Evolutionary conservation across 768 basidiomycete species (phyloP), one percentile per base, ranked within the genome.

Genomic region (Mycena leptocephala): DNA sequence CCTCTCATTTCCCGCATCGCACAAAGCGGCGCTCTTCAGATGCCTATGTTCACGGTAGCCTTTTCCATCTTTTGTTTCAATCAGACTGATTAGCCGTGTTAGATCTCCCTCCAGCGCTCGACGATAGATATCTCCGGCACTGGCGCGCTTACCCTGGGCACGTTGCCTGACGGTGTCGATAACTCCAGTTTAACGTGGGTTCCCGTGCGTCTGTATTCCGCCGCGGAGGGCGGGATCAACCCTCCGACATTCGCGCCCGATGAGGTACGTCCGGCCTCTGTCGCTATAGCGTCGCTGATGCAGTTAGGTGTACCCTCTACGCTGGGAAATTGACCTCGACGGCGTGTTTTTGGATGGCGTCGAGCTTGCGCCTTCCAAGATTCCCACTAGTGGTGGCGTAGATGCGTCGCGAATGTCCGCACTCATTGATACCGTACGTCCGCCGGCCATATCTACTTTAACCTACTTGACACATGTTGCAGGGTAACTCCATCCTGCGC

Each of bases 401-500:
- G 79, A 84, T 64, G 79, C 85, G 1, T 78, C 74, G 5, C 78
- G 83, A 18, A 85, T 92, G 24, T 92, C 93, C 0, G 93, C 92
- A 0, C 84, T 95, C 58, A 86, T 95, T 37, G 94, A 95, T 79
- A 93, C 94, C 18, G 93, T 93, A 75, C 35, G 84, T 79, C 41
- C 78, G 75, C 30, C 10, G 41, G 18, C 35, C 35, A 67, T 41
- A 13, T 43, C 22, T 26, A 28, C 26, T 20, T 5, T 11, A 14
- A 10, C 33, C 35, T 26, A 9, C 51, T 56, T 43, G 46, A 33
- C 46, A 46, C 28, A 48, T 41, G 37, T 11, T 69, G 63, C 66
- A 94, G 93, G 94, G 94, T 1, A 94, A 93, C 82, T 94, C 94
- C 11, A 86, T 94, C 56, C 86, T 95, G 51, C 92, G 94, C 28